Base-by-base conservation (phyloP, 2,329 filamentous ascomycete genomes). In the Coleophoma crateriformis region DNA sequence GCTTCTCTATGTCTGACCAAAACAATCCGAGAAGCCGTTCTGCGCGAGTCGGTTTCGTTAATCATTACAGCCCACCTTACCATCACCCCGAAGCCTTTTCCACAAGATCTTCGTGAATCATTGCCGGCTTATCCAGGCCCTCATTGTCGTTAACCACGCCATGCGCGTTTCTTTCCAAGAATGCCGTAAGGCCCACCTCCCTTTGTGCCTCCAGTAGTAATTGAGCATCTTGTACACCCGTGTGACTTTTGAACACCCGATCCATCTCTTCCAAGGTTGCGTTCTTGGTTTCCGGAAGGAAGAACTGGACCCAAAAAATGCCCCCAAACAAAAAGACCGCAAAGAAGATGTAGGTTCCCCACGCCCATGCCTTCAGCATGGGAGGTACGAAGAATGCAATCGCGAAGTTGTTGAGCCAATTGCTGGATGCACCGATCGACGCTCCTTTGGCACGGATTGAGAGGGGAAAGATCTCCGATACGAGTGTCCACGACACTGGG, bases 281-380 rank as follows among this genome's bases (percentile, higher is more conserved):
- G 42, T 74, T 73, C 58, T 78, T 80, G 3, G 78, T 81, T 59
- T 80, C 77, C 0, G 78, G 78, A 2, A 81, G 64, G 45, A 68
- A 71, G 55, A 75, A 71, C 56, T 68, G 78, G 2, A 76, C 69
- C 61, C 73, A 79, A 3, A 72, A 59, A 27, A 72, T 68, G 3
- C 73, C 71, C 2, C 64, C 59, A 4, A 71, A 65, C 41, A 76
- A 72, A 47, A 78, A 71, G 0, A 67, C 68, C 0, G 75, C 75
- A 50, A 81, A 81, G 65, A 81, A 79, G 52, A 81, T 74, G 55
- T 79, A 81, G 0, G 76, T 76, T 14, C 77, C 77, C 62, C 72
- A 79, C n/a, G 67, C 57, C 53, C 69, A 71, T 32, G 53, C 54
- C 33, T 58, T 57, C 7, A 71, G 57, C 67, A 72, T 77, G 10